A percentile compares a stretch with the other conserved stretches of the same genome.
phyloP scores from a whole-genome alignment of 1,284 basidiomycete genomes.

The Meripilus lineatus region DNA sequence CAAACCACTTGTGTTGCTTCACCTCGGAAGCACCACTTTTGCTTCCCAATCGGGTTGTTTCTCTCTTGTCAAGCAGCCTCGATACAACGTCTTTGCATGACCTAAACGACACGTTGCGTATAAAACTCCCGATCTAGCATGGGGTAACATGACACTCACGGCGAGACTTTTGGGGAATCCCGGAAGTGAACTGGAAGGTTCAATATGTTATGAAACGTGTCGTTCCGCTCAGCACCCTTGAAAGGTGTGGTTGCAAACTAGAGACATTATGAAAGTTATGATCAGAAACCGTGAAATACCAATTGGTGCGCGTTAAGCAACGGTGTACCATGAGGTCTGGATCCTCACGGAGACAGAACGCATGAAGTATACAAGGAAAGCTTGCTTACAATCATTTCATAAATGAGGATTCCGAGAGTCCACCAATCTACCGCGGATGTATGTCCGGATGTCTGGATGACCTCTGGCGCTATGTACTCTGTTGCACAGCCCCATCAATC shows the following conservation, averaged over 20 bases:
- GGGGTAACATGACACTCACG: conserved; percentile 45
- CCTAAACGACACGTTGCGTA: conserved; percentile 33
- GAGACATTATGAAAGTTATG: conserved; percentile 8
- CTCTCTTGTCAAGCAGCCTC: conserved; percentile 91
- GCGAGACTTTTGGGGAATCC: conserved; percentile 81
- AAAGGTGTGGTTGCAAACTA: conserved; percentile 98
- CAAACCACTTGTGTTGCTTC: conserved; percentile 99
- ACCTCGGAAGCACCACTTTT: conserved; percentile 96
- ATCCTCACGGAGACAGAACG: not conserved
- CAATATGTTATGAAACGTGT: conserved; percentile 96
- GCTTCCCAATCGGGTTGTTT: conserved; percentile 85
- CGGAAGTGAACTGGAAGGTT: conserved; percentile 85
- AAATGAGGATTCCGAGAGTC: conserved; percentile 98
- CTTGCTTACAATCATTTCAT: conserved; percentile 96
- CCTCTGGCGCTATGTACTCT: conserved; percentile 99
- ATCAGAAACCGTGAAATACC: conserved; percentile 4
- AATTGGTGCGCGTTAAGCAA: not conserved
- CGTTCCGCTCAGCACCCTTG: conserved; percentile 92
- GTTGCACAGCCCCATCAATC: conserved; percentile 24
- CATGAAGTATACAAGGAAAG: conserved; percentile 13
- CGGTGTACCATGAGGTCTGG: conserved; percentile 1
- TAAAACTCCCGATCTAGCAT: not conserved
- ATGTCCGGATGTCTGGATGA: conserved; percentile 96
- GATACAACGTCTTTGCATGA: conserved; percentile 85
- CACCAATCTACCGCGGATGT: conserved; percentile 99